These are phyloP conservation scores for Cyphellophora attinorum DNA, from an alignment of 2,329 filamentous ascomycete species.

Conservation along the genomic window DNA sequence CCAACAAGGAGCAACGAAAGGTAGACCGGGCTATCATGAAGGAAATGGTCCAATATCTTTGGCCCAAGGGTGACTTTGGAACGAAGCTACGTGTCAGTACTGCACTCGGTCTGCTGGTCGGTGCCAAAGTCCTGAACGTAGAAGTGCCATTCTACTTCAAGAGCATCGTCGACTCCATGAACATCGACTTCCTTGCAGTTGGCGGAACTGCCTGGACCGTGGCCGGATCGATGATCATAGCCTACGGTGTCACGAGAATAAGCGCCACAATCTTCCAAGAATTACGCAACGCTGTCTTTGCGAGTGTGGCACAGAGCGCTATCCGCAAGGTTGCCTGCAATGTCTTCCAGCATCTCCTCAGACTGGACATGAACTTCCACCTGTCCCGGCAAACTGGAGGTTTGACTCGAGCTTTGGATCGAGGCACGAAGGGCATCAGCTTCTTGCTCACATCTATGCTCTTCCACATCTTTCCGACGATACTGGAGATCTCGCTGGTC, in stretches of 20 bases:
- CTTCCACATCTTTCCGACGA: constrained; percentile 90
- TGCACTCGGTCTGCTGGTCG: constrained; percentile 73
- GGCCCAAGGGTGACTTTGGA: constrained; percentile 79
- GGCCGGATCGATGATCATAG: constrained; percentile 85
- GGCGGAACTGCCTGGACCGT: constrained; percentile 86
- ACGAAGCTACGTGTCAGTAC: constrained; percentile 78
- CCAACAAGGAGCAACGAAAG: constrained; percentile 80
- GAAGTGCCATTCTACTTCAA: constrained; percentile 99
- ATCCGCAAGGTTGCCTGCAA: constrained; percentile 84
- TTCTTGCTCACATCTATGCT: constrained; percentile 97
- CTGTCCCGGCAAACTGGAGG: constrained; percentile 90
- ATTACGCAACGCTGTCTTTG: constrained; percentile 89
- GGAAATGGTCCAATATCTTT: constrained; percentile 92
- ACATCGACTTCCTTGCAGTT: constrained; percentile 76
- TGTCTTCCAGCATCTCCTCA: constrained; percentile 83
- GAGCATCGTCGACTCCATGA: constrained; percentile 94
- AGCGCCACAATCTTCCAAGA: constrained; percentile 87
- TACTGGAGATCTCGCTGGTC: constrained; percentile 87
- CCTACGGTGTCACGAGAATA: constrained; percentile 76
- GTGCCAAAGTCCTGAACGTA: constrained; percentile 91
- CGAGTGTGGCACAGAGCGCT: constrained; percentile 91
- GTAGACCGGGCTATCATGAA: constrained; percentile 98
- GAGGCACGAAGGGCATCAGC: constrained; percentile 96
- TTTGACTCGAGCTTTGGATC: constrained; percentile 84
- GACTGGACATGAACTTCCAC: constrained; percentile 87